Percentiles rank a stretch among this genome's conserved stretches.
Conservation (phyloP, 768 basidiomycete species). For the Serendipita sp. region DNA sequence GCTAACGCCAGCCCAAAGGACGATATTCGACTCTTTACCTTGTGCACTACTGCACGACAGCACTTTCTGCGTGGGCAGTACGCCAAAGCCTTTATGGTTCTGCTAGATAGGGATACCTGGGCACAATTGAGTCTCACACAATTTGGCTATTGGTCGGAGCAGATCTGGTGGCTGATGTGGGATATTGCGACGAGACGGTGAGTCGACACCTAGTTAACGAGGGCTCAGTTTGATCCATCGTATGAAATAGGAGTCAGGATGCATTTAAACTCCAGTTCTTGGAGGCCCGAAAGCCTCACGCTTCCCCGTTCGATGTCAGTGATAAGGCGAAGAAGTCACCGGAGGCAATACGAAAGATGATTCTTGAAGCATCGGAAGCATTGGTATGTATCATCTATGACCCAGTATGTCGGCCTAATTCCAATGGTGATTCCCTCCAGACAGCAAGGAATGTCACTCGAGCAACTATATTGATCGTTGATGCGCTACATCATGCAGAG, state of each 20-base stretch:
- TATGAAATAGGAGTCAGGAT: not conserved
- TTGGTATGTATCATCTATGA: not conserved
- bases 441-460: conserved; percentile 44
- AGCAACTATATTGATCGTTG: conserved; percentile 49
- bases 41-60: conserved; percentile 22
- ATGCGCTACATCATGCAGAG: conserved; percentile 64
- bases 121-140: conserved; percentile 43
- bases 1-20: not conserved
- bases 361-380: not conserved
- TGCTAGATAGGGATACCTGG: conserved; percentile 61
- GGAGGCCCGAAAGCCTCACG: not conserved
- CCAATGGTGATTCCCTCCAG: conserved; percentile 21
- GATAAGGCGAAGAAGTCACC: not conserved
- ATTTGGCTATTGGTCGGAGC: conserved; percentile 55
- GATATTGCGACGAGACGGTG: conserved; percentile 56
- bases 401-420: not conserved
- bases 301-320: not conserved
- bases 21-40: not conserved
- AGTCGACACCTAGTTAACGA: conserved; percentile 11
- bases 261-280: not conserved
- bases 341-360: not conserved
- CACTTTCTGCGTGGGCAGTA: conserved; percentile 54
- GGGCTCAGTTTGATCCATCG: not conserved
- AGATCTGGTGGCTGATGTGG: conserved; percentile 63
- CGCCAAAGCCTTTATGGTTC: conserved; percentile 38